These are phyloP conservation scores for Arthrobotrys megalospora DNA, from an alignment of 2,329 filamentous ascomycete genomes.

Conservation along the genomic window DNA sequence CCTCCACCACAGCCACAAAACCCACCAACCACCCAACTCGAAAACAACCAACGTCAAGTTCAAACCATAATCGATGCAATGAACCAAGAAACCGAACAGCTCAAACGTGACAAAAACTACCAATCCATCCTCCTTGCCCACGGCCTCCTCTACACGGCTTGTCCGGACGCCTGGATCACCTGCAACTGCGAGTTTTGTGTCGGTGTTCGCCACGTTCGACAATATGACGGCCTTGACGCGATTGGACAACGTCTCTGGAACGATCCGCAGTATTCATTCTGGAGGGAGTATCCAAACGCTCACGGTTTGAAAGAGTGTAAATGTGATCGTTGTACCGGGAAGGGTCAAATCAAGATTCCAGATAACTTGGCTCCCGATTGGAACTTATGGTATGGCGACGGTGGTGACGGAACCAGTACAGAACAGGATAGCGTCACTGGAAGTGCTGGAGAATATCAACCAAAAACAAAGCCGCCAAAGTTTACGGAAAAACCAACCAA, in stretches of 20 bases:
- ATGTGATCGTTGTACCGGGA: conserved; percentile 11
- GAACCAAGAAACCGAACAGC: neutral
- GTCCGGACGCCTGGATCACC: conserved; percentile 7
- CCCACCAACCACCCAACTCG: neutral
- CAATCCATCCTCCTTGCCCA: conserved; percentile 24
- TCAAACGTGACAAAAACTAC: neutral
- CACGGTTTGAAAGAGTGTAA: conserved; percentile 11
- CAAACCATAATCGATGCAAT: neutral
- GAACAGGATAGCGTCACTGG: no score
- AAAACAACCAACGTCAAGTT: neutral
- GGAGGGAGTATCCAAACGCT: conserved; percentile 6
- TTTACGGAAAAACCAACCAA: no score
- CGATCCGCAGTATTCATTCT: conserved; percentile 13
- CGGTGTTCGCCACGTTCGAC: conserved; percentile 19
- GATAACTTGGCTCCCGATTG: neutral
- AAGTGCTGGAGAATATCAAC: neutral
- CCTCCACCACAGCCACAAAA: neutral
- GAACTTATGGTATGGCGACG: neutral
- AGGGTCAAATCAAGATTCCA: neutral
- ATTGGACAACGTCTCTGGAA: conserved; percentile 20
- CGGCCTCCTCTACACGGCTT: conserved; percentile 22
- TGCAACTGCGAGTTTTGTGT: conserved; percentile 39
- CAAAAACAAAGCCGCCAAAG: neutral
- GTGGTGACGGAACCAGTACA: neutral
- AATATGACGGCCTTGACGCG: conserved; percentile 20